Evolutionary conservation across 805 yeast genomes (phyloP), one percentile per base, ranked within the genome.

Genomic region (Suhomyces xylopsoci): DNA sequence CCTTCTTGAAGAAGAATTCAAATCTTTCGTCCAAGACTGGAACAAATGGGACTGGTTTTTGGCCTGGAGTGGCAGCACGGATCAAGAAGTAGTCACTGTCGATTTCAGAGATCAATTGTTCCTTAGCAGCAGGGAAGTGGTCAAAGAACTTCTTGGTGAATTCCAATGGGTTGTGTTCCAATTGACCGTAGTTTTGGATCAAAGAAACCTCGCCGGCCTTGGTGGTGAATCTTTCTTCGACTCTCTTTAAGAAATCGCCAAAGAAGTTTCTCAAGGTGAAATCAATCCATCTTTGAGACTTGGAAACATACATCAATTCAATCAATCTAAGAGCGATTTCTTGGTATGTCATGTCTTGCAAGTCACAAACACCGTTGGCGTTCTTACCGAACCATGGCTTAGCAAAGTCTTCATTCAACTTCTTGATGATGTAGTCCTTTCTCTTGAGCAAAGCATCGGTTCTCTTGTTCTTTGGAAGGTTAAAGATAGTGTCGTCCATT

Each of bases 41-140:
- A 62, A 94, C 92, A 62, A 94, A 94, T 58, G 99, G 99, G 68
- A 91, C 97, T 32, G 99, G 99, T 77, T 94, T 94, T 77, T 93
- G 97, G 55, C 74, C 66, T 62, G 97, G 97, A 66, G 84, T 84
- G 59, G 84, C 79, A 69, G 96, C 89, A 64, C 87, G 79, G 69
- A 83, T 82, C 73, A 94, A 81, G 81, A 94, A 94, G 81, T 77
- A 88, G 71, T 94, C 98, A 71, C 88, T 84, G 78, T 94, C 99
- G 77, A 92, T 97, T 68, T 96, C 96, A 65, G 89, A 90, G 69
- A 94, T 80, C 68, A 91, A 83, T 77, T 94, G 99, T 41, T 79
- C 76, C 63, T 78, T 81, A 45, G 96, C 91, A 32, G 73, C 83
- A 52, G 96, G 90, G 73, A 85, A 92, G 47, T 84, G 79, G 5